Base-by-base conservation (phyloP, 2,329 filamentous ascomycete genomes). In the Myriosclerotinia scirpicola region DNA sequence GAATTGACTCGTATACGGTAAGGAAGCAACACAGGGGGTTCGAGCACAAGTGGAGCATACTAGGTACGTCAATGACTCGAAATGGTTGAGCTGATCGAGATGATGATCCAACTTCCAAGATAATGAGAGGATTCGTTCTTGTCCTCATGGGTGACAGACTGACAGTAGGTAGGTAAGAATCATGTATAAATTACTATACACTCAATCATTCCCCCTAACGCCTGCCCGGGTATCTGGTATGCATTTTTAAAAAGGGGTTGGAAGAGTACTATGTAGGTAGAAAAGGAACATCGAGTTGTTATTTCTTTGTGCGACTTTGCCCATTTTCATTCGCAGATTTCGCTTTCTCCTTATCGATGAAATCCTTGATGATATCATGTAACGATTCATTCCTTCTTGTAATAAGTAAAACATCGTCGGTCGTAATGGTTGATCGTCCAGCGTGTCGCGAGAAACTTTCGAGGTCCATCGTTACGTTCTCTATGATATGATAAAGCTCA, bases 351-450 rank as follows among this genome's bases (percentile, higher is more conserved):
- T 82, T 79, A 65, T 93, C 88, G 38, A 93, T 81, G 73, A 87
- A 87, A 61, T 85, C 82, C 76, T 85, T 85, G 75, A 99, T 83
- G 44, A 98, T 87, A 20, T 83, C 83, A 72, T 93, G 87, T 26
- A 99, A 79, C 22, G 93, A 92, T 66, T 93, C 90, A 73, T 98
- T 99, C 67, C 94, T 87, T 69, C 95, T 83, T 36, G 92, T 89
- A 40, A 99, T 85, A 9, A 99, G 84, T 73, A 98, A 81, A 15
- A 98, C 93, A 76, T 99, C 95, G 62, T 93, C 90, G 0, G 90
- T 90, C 48, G 88, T 92, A 71, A 99, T 85, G 0, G 89, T 93
- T 2, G 86, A 87, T 36, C 94, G 86, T 1, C 91, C 90, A 14
- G 91, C 94, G 78, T 99, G 95, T 63, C 87, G 88, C 15, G 87